A percentile compares a stretch with the other conserved stretches of the same genome.
Evolutionary conservation across 2,329 filamentous ascomycete genomes (phyloP).

Genomic region (Lasiodiplodia hormozganensis): DNA sequence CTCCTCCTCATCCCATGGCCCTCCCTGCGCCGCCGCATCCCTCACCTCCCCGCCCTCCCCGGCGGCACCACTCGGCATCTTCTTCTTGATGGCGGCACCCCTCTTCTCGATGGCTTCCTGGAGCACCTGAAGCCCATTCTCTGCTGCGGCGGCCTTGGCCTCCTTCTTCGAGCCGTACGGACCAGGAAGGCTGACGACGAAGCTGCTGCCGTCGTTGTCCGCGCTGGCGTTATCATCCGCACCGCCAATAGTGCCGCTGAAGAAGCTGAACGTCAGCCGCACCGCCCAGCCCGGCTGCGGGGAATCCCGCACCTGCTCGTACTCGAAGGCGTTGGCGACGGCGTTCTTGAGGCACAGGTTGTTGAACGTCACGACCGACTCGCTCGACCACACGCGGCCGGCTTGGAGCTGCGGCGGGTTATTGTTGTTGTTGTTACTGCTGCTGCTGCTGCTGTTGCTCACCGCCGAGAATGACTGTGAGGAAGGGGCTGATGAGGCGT

Average conservation of each 20-base stretch:
- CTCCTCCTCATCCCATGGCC: conserved; percentile 12
- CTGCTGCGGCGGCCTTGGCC: conserved; percentile 50
- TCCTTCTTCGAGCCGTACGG: conserved; percentile 50
- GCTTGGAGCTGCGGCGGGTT: not conserved
- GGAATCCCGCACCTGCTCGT: not conserved
- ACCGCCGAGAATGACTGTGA: not conserved
- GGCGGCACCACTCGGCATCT: conserved; percentile 28
- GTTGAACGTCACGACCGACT: conserved; percentile 29
- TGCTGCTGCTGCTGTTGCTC: not conserved
- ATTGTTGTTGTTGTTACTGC: not conserved
- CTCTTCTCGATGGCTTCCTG: conserved; percentile 36
- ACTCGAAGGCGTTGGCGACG: conserved; percentile 17
- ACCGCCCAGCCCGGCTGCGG: conserved; percentile 35
- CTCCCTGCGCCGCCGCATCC: conserved; percentile 22
- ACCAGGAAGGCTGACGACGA: conserved; percentile 35
- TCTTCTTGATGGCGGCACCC: conserved; percentile 30
- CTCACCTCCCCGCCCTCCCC: conserved; percentile 29
- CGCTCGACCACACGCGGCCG: conserved; percentile 16
- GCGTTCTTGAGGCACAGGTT: conserved; percentile 29
- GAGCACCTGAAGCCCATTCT: conserved; percentile 41
- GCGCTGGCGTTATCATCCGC: not conserved
- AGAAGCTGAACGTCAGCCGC: conserved; percentile 36
- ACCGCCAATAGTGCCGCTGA: conserved; percentile 29
- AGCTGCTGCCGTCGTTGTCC: conserved; percentile 27
- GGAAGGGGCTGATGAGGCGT: not conserved